phyloP scores from a whole-genome alignment of 1,139 yeast species.

The Yamadazyma diospyri region DNA sequence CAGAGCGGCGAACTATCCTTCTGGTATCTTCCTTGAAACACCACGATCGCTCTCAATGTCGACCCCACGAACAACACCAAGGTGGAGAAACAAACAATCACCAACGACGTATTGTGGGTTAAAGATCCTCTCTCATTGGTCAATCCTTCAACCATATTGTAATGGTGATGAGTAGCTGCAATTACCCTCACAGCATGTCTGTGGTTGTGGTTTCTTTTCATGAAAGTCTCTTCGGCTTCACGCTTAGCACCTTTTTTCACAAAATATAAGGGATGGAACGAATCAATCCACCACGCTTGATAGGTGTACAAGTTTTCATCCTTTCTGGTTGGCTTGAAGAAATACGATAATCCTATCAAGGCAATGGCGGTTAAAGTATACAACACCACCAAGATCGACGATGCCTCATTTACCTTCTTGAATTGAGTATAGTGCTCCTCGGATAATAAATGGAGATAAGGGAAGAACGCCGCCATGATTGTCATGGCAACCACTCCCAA shows the following conservation, averaged over 20 bases:
- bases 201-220: constrained; percentile 46
- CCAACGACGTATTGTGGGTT: constrained; percentile 47
- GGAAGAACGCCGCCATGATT: constrained; percentile 61
- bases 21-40: constrained; percentile 39
- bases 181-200: constrained; percentile 51
- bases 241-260: constrained; percentile 46
- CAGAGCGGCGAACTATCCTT: constrained; percentile 21
- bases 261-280: constrained; percentile 53
- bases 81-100: constrained; percentile 50
- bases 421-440: constrained; percentile 45
- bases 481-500: constrained; percentile 62
- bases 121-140: constrained; percentile 43
- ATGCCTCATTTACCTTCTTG: constrained; percentile 55
- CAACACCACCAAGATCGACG: constrained; percentile 53
- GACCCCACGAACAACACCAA: constrained; percentile 54
- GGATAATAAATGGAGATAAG: constrained; percentile 57
- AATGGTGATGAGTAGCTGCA: constrained; percentile 45
- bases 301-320: constrained; percentile 56
- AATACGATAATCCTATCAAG: constrained; percentile 50
- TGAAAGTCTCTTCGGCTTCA: constrained; percentile 50
- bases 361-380: constrained; percentile 55
- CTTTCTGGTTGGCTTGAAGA: constrained; percentile 53
- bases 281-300: constrained; percentile 81
- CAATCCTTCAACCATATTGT: constrained; percentile 42
- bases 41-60: constrained; percentile 53